Percentiles rank a stretch among this genome's conserved stretches.
These are phyloP conservation scores for Papilionanthe hybrid DNA, from an alignment of 116 monocot genomes.

Conservation along the genomic window DNA sequence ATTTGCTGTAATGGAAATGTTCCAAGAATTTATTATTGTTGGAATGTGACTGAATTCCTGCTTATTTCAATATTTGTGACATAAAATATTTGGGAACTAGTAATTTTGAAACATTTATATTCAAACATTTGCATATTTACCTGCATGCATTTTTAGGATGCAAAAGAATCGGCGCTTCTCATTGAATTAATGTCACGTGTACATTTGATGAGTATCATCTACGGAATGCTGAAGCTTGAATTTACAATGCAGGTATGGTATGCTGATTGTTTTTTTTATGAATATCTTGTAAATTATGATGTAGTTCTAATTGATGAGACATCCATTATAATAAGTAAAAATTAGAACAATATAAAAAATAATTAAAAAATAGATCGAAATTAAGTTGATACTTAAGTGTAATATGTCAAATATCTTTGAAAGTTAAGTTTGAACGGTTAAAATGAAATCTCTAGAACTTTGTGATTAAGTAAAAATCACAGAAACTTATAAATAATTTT, in stretches of 20 bases:
- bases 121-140: not conserved
- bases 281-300: not conserved
- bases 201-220: conserved; percentile 36
- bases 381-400: too few relatives aligned
- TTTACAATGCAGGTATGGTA: conserved; percentile 61
- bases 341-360: too few relatives aligned
- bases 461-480: not conserved
- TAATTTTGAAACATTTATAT: not conserved
- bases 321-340: too few relatives aligned
- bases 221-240: conserved; percentile 55
- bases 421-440: not conserved
- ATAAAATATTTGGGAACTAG: not conserved
- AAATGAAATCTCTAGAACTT: not conserved
- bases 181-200: conserved; percentile 26
- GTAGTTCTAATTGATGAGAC: too few relatives aligned
- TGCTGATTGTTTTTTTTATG: not conserved
- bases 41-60: not conserved
- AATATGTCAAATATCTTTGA: too few relatives aligned
- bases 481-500: not conserved
- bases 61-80: not conserved
- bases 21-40: not conserved
- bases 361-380: too few relatives aligned
- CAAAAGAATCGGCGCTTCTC: conserved; percentile 9
- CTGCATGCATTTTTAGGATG: conserved; percentile 14
- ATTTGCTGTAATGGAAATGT: too few relatives aligned